Evolutionary conservation across 2,329 filamentous ascomycete species (phyloP), one percentile per base, ranked within the genome.

Genomic region (Rhynchosporium graminicola): DNA sequence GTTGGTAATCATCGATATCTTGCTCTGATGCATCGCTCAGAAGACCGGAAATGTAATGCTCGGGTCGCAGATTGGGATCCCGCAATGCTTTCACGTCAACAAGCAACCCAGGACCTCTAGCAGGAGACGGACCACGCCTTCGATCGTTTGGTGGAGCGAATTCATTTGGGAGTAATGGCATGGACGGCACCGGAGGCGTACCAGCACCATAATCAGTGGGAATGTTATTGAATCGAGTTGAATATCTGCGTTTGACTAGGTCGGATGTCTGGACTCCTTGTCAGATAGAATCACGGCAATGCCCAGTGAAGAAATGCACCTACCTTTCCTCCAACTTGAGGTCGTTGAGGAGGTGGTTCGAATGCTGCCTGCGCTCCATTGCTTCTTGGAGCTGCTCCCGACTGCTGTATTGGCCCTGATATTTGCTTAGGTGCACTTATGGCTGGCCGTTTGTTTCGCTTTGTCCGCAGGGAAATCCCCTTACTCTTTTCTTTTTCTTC

Each of bases 201-300:
- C 83, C 86, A 68, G 83, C 80, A 70, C 88, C 84, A 73, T 87
- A 90, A 70, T 91, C 87, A 63, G 85, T 79, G 1, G 90, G 89
- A 0, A 88, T 76, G 67, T 90, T 87, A 71, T 92, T 94, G 76
- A 97, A 96, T 64, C 94, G 88, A 47, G 93, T 93, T 45, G 95
- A 98, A 77, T 98, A 99, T 70, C 95, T 83, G 70, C 92, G 85
- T 79, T 98, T 98, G 63, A 99, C 93, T 59, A 98, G 81, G 75
- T 99, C 94, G 29, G 85, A 85, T 0, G 86, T 88, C 84, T 75
- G 47, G 15, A 40, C 13, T 42, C 36, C 13, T 4, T 38, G 45
- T 64, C 56, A 68, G 64, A 57, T 43, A 4, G 7, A 36, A 26
- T n/a, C 40, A 3, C 47, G 45, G 2, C 48, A 13, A 47, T n/a